Evolutionary conservation across 768 basidiomycete species (phyloP).

Genomic region (Boletus subcaerulescens): DNA sequence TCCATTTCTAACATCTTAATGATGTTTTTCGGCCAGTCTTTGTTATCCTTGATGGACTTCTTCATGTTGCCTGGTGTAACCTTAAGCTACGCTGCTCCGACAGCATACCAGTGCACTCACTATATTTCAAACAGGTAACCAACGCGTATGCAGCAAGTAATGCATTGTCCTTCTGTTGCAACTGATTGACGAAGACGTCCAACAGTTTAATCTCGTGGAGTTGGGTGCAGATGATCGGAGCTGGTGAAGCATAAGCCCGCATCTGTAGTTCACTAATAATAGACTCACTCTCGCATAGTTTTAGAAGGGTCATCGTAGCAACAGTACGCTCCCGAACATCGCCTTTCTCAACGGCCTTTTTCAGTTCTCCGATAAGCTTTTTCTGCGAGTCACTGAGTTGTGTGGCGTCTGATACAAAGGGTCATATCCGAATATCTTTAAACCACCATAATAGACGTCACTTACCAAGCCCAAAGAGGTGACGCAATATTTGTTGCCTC

Average conservation of each 20-base stretch:
- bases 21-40: too few species aligned
- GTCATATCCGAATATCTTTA: neutral
- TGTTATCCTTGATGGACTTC: neutral
- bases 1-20: too few species aligned
- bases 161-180: slow-evolving; percentile 9
- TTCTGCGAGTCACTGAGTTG: slow-evolving; percentile 1
- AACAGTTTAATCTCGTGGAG: slow-evolving; percentile 6
- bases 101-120: slow-evolving; percentile 1
- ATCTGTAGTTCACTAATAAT: neutral
- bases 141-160: slow-evolving; percentile 22
- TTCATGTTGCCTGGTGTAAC: slow-evolving; percentile 11
- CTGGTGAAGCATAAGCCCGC: slow-evolving; percentile 1
- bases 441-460: neutral
- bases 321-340: slow-evolving; percentile 16
- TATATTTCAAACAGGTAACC: slow-evolving; percentile 7
- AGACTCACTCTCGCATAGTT: slow-evolving; percentile 15
- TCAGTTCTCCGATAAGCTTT: slow-evolving; percentile 14
- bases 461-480: slow-evolving; percentile 20
- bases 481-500: slow-evolving; percentile 2
- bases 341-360: neutral
- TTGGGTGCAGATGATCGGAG: neutral
- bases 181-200: slow-evolving; percentile 10
- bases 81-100: neutral
- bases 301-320: slow-evolving; percentile 20
- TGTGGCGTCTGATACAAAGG: neutral